Base-by-base conservation (phyloP, 148 eudicot species). In the Amaranthus hypochondriacus region DNA sequence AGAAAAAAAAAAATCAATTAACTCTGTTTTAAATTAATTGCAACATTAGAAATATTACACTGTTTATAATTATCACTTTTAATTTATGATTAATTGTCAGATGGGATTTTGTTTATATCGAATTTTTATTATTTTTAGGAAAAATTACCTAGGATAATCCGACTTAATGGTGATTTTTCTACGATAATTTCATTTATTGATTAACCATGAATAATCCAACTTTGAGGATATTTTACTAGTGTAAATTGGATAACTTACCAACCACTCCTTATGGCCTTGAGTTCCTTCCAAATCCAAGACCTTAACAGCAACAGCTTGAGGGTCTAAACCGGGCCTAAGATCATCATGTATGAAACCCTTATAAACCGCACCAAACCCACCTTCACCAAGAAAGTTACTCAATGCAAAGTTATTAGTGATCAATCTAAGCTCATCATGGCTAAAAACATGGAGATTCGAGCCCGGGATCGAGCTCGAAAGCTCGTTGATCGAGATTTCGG, bases 281-380 rank as follows among this genome's bases (percentile, higher is more conserved):
- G 80, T 75, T 9, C 98, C 96, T 78, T 87, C 93, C 88, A 87
- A 84, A 72, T 92, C 93, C 64, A 95, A 82, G 54, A 84, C 81
- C 87, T 95, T 95, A 70, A 95, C 98, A 68, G 98, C 98, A 14
- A 95, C 97, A 8, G 84, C 79, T 79, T 95, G 98, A 75, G 98
- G 83, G 69, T 82, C 85, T 81, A 95, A 80, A 5, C 96, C 92
- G 4, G 88, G 89, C 68, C 84, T 80, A 65, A 86, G 68, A 54
- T 75, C 68, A 54, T 90, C 93, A 73, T 86, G 85, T 21, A 90
- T 70, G 75, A 92, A 92, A 47, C 99, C 99, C 63, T 95, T 95
- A 59, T 95, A 82, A 3, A 95, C 99, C 0, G 96, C 93, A 1
- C 97, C 99, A 21, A 95, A 95, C n/a, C 99, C 97, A 12, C 99